Conservation (phyloP, 2,329 filamentous ascomycete species). For the Hirsutella rhossiliensis region DNA sequence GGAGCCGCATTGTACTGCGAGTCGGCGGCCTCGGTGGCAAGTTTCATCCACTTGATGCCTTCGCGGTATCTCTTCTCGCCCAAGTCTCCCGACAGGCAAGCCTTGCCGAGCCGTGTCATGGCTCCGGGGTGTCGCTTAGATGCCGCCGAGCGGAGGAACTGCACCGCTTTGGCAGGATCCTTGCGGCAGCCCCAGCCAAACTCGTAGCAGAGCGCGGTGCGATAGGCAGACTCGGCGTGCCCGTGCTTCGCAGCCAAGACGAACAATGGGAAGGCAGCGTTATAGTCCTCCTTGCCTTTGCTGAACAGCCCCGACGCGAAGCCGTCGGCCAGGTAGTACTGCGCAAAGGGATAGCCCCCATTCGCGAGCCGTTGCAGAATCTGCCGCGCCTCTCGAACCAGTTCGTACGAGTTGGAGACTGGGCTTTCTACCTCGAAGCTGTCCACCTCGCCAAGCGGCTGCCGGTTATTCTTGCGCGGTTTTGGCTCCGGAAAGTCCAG, state of each 20-base stretch:
- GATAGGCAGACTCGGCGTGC: slow-evolving; percentile 90
- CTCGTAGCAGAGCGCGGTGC: slow-evolving; percentile 89
- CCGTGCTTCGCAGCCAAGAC: slow-evolving; percentile 91
- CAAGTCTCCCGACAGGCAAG: slow-evolving; percentile 80
- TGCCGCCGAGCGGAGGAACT: slow-evolving; percentile 82
- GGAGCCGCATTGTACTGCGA: slow-evolving; percentile 85
- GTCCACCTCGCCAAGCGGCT: slow-evolving; percentile 32
- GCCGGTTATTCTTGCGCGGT: slow-evolving; percentile 32
- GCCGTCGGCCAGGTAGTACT: slow-evolving; percentile 94
- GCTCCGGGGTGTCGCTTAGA: slow-evolving; percentile 92
- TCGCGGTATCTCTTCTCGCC: slow-evolving; percentile 80
- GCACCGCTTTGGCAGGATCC: slow-evolving; percentile 81
- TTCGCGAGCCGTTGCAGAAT: slow-evolving; percentile 81
- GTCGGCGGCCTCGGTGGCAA: slow-evolving; percentile 82
- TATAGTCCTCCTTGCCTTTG: slow-evolving; percentile 87
- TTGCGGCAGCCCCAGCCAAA: slow-evolving; percentile 94
- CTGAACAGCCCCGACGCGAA: slow-evolving; percentile 90
- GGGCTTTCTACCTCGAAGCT: slow-evolving; percentile 32
- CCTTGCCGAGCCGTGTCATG: slow-evolving; percentile 83
- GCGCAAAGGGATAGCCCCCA: slow-evolving; percentile 87
- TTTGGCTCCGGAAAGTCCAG: slow-evolving; percentile 36
- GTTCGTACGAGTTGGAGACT: slow-evolving; percentile 46
- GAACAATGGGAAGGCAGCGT: slow-evolving; percentile 85
- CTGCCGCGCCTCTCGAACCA: slow-evolving; percentile 76
- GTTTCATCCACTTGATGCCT: slow-evolving; percentile 92